Base-by-base conservation (phyloP, 768 basidiomycete genomes). In the Boletus tomentosulus region DNA sequence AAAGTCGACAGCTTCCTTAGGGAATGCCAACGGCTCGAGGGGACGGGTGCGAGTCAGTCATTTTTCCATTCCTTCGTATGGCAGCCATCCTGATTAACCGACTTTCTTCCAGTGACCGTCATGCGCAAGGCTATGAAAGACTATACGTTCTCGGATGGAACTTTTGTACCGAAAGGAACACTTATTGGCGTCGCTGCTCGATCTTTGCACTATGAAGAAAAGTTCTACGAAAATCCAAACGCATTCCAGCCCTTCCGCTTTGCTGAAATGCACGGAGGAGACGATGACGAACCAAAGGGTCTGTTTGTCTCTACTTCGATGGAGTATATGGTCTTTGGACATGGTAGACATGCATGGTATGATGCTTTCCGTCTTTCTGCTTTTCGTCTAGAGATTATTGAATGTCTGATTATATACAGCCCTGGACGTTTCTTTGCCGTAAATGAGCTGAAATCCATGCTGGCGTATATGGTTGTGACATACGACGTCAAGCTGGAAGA, bases 311-410 rank as follows among this genome's bases (percentile, higher is more conserved):
- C 68, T 10, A 69, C 73, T 0, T 28, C 35, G 34, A 62, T 39
- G 35, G 63, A 57, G 6, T 78, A 66, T 52, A 45, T 77, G 27
- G 52, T 65, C 0, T 80, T 79, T 55, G 77, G 78, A 13, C 53
- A 55, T 2, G 58, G 60, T 10, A 61, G 34, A 44, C 60, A 62
- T 9, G 54, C 57, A 39, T 62, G 61, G 61, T 62, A 41, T 22
- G 42, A 33, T 39, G 2, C 0, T 16, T 37, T 22, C n/a, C 13
- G 7, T 6, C 7, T 24, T 30, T 41, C 12, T 30, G 8, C 19
- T 4, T n/a, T 41, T 27, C 12, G 12, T n/a, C 8, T 1, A 15
- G 33, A 9, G 39, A 1, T 4, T 4, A 16, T 24, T 6, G 27
- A 24, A 49, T 22, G 10, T 19, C 10, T 33, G 31, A 33, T 2